These are phyloP conservation scores for Fusarium brevicatenulatum DNA, from an alignment of 2,329 filamentous ascomycete species.

Conservation along the genomic window DNA sequence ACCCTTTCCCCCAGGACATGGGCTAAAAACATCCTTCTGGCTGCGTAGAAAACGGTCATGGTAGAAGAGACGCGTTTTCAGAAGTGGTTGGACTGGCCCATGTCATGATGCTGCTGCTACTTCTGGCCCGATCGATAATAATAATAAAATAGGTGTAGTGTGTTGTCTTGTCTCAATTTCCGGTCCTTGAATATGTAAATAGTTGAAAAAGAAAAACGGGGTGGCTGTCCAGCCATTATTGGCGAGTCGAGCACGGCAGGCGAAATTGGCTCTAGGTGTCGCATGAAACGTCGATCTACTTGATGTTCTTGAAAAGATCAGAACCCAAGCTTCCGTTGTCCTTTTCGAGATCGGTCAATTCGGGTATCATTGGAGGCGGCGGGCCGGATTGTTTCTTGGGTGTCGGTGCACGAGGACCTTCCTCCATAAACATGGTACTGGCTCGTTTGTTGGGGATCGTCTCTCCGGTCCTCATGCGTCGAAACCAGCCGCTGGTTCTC, in stretches of 20 bases:
- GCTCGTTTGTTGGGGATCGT: conserved; percentile 51
- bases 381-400: conserved; percentile 56
- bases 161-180: conserved; percentile 36
- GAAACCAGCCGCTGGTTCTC: conserved; percentile 69
- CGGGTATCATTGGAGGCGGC: conserved; percentile 70
- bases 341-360: conserved; percentile 63
- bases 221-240: conserved; percentile 27
- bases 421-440: conserved; percentile 55
- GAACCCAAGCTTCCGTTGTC: conserved; percentile 59
- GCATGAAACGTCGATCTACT: conserved; percentile 50
- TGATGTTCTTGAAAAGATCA: conserved; percentile 70
- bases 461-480: conserved; percentile 58
- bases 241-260: conserved; percentile 1
- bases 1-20: conserved; percentile 22
- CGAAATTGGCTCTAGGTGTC: conserved; percentile 6
- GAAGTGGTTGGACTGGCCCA: conserved; percentile 30
- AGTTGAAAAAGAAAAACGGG: conserved; percentile 32
- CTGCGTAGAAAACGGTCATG: conserved; percentile 19
- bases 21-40: conserved; percentile 23
- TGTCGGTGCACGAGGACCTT: conserved; percentile 44
- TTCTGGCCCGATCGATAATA: conserved; percentile 41
- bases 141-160: conserved; percentile 19
- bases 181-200: conserved; percentile 40
- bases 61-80: conserved; percentile 28
- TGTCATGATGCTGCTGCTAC: conserved; percentile 39